Evolutionary conservation across 768 basidiomycete species (phyloP), one percentile per base, ranked within the genome.

Genomic region (Arthromyces matolae): DNA sequence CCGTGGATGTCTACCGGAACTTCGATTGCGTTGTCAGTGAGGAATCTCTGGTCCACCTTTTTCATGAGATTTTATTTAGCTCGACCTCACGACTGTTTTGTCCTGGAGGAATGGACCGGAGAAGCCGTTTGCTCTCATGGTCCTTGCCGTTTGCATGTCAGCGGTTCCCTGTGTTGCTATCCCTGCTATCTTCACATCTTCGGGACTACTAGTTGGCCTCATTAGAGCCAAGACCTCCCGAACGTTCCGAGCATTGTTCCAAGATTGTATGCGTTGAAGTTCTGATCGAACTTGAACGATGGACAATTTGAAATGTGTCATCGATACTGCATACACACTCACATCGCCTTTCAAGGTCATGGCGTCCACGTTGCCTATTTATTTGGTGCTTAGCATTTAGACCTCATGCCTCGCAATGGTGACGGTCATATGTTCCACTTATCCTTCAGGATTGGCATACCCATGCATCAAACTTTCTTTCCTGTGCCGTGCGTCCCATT

Each of bases 401-500:
- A 44, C 24, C 32, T 35, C 22, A 14, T 20, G 32, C 20, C n/a
- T 23, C 23, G 18, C 32, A 35, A 23, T 4, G 18, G 1, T 1
- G 31, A 33, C 29, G 24, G 13, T 49, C 40, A 29, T 49, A 49
- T 49, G 32, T 12, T 24, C 28, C 46, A 3, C 32, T 34, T 20
- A 41, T 47, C 31, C 29, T 47, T 20, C 18, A 41, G n/a, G 18
- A 18, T 24, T n/a, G 22, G 23, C 12, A 24, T 33, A 31, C 23
- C 2, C 7, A 33, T 25, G 8, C n/a, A 16, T 16, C 6, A 18
- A 14, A 18, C 19, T 10, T 32, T 24, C 2, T 19, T 16, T 22
- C 27, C 10, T 42, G 5, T 31, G 8, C 42, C 14, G 29, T 10
- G 22, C 7, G 42, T 31, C 38, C 25, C 20, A 8, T 33, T 34